Evolutionary conservation across 305 asterid species (phyloP), one percentile per base, ranked within the genome.

Genomic region (Fraxinus floribunda): DNA sequence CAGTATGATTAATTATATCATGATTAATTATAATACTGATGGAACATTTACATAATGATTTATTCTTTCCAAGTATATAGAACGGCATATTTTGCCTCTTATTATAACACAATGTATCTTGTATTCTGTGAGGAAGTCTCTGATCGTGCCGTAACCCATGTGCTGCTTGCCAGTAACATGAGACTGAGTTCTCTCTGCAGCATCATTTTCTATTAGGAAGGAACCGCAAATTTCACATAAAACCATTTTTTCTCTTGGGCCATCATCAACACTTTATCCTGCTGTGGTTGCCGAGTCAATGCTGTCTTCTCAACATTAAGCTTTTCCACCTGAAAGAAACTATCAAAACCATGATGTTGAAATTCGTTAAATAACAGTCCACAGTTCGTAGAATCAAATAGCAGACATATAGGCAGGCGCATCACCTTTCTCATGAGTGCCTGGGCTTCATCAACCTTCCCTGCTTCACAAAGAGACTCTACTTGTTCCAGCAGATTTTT

Each of bases 111-210:
- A 64, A 94, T 55, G 64, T 55, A 55, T 98, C 98, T 93, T 92
- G 85, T 91, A 85, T 86, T 94, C 98, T 7, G 90, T 80, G 30
- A 96, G 92, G 87, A 91, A 94, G 79, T 94, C 99, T 30, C 98
- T 97, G 86, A 94, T 97, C 94, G 93, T 84, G 74, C 99, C 99
- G 83, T 93, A 94, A 41, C 98, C 98, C 81, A 96, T 86, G 78
- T 96, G 99, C 88, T 96, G 99, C 91, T 96, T 96, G 71, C 99
- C 98, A 79, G 98, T 91, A 88, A 96, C 94, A 80, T 96, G 99
- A 66, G 98, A 96, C 87, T 96, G 99, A 84, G 97, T 93, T 90
- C 99, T 93, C 91, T 96, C 99, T 8, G 90, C 95, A 66, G 97
- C 99, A 93, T 96, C 99, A 87, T 96, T 96, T 79, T 97, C 99